Conservation (phyloP, 345 rosid species). For the Sisymbrium altissimum region DNA sequence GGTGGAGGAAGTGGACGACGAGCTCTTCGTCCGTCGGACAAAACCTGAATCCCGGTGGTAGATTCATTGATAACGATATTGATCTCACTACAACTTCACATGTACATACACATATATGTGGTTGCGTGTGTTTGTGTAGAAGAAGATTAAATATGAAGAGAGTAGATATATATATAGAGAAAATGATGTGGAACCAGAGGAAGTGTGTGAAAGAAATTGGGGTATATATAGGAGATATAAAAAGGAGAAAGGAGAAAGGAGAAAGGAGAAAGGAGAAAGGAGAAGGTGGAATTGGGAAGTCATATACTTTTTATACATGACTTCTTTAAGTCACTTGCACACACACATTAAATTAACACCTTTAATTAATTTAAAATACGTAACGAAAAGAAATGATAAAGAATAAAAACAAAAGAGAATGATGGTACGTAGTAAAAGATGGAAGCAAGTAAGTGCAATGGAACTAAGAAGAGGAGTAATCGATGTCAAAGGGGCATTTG, state of each 20-base stretch:
- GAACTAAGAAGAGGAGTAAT: slow-evolving; percentile 18
- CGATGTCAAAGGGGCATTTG: slow-evolving; percentile 28
- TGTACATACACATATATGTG: background rate
- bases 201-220: slow-evolving; percentile 34
- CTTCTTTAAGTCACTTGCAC: slow-evolving; percentile 29
- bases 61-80: slow-evolving; percentile 36
- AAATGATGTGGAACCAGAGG: slow-evolving; percentile 37
- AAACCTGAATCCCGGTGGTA: slow-evolving; percentile 93
- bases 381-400: background rate
- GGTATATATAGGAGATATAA: slow-evolving; percentile 28
- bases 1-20: slow-evolving; percentile 91
- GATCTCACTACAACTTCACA: slow-evolving; percentile 10
- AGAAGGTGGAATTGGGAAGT: slow-evolving; percentile 17
- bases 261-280: background rate
- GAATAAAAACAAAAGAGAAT: slow-evolving; percentile 19
- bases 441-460: slow-evolving; percentile 21
- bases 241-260: background rate
- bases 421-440: slow-evolving; percentile 28
- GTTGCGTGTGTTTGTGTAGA: slow-evolving; percentile 11
- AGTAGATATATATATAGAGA: background rate
- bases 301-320: slow-evolving; percentile 6
- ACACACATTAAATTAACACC: slow-evolving; percentile 8
- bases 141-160: background rate
- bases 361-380: background rate
- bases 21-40: slow-evolving; percentile 90